Conservation (phyloP, 2,329 filamentous ascomycete species). For the Xylaria digitata region DNA sequence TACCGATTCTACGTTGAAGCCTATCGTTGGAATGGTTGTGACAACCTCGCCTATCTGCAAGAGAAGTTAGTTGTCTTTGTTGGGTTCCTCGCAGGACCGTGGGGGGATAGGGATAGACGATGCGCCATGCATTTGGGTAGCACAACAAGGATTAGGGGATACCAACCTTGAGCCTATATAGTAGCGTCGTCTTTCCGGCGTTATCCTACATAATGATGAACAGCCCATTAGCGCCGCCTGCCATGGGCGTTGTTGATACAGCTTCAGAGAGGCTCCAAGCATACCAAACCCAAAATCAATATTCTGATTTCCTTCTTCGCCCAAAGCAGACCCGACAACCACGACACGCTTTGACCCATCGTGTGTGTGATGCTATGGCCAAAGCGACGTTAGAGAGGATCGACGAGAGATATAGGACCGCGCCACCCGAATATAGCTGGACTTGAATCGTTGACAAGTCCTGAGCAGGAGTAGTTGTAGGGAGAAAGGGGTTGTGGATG, state of each 20-base stretch:
- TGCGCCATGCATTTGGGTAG: slow-evolving; percentile 1
- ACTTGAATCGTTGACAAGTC: slow-evolving; percentile 8
- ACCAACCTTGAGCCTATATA: slow-evolving; percentile 92
- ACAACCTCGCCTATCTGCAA: slow-evolving; percentile 95
- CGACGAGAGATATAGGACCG: slow-evolving; percentile 14
- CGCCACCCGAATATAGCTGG: slow-evolving; percentile 16
- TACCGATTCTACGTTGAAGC: slow-evolving; percentile 99
- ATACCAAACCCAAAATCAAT: slow-evolving; percentile 90
- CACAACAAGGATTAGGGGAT: slow-evolving; percentile 15
- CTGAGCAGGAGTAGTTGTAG: slow-evolving; percentile 11
- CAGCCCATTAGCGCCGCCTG: slow-evolving; percentile 30
- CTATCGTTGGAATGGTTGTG: slow-evolving; percentile 98
- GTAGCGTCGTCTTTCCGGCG: slow-evolving; percentile 94
- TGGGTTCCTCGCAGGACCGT: slow-evolving; percentile 1
- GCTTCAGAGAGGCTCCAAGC: slow-evolving; percentile 44
- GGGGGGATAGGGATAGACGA: background rate
- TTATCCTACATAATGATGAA: slow-evolving; percentile 75
- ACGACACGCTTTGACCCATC: slow-evolving; percentile 74
- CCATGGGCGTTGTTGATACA: slow-evolving; percentile 32
- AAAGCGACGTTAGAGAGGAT: background rate
- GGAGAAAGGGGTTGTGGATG: slow-evolving; percentile 31
- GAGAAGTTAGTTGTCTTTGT: slow-evolving; percentile 30
- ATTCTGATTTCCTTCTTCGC: slow-evolving; percentile 98
- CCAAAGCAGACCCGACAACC: slow-evolving; percentile 81
- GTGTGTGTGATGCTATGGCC: slow-evolving; percentile 18